Evolutionary conservation across 2,329 filamentous ascomycete species (phyloP), one percentile per base, ranked within the genome.

Genomic region (Aspergillus sclerotialis): DNA sequence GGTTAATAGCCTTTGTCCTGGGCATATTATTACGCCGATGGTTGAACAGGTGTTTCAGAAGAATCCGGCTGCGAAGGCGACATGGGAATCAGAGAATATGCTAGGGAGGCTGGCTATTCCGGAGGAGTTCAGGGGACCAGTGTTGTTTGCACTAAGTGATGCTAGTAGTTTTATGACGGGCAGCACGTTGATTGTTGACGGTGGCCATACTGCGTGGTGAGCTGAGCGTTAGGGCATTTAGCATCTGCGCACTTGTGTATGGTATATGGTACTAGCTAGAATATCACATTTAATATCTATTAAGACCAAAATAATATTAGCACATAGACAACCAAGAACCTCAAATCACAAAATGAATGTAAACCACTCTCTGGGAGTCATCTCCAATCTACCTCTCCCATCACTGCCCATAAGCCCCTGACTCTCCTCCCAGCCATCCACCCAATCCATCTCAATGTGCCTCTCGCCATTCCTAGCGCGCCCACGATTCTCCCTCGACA

Each of bases 21-120:
- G 71, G 0, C 71, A 76, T 39, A 73, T 75, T 28, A 59, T 74
- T 15, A 76, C 72, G 1, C 77, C 82, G 14, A 94, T 94, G 88
- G 84, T 90, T 1, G 76, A 85, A 55, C 74, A 76, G 38, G 73
- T 94, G 19, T 92, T 94, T 52, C 72, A 79, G 44, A 72, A 82
- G 43, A 84, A 76, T 45, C 87, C 87, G 0, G 83, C 88, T 50
- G 48, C 61, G 4, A 48, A 52, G 16, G 55, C 55, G 8, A 53
- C 54, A 5, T 69, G 65, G 65, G 63, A 67, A 38, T 49, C 52
- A 0, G 64, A 68, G 49, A 69, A 68, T 39, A 68, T 79, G 50
- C 60, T 78, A 16, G 71, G 71, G 7, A 62, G 72, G 15, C 48
- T 78, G 28, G 73, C 73, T 4, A 63, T 60, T 6, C 71, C 73